Base-by-base conservation (phyloP, 345 rosid genomes). In the Raphanus raphanistrum region DNA sequence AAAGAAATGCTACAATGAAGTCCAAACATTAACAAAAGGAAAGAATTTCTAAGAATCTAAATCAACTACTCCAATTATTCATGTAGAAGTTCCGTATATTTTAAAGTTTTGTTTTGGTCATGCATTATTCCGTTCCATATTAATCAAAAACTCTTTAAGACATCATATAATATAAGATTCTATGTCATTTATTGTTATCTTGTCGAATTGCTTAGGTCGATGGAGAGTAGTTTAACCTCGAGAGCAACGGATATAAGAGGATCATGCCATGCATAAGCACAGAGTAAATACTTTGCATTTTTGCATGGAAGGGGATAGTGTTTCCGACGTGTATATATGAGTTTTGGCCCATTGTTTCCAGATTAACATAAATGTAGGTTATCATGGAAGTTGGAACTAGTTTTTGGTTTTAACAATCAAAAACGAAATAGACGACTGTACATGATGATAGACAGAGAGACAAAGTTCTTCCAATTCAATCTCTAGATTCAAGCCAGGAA, bases 31-130 rank as follows among this genome's bases (percentile, higher is more conserved):
- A 33, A 21, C 43, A 43, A 76, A 68, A 43, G 32, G 5, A 63
- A 69, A 69, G 7, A 62, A 62, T 26, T 50, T 32, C n/a, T 63
- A 26, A 45, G 36, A n/a, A 61, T 5, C 7, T 63, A 36, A 29
- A 55, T 36, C 27, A 54, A 64, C 58, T 36, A 78, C 26, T 59
- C 63, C 68, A 72, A 66, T 66, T 57, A 72, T 72, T 57, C 17
- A 57, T 65, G 72, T 77, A 73, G 17, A 67, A 50, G 28, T 33
- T 79, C 0, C 33, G 36, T 35, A 35, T 67, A 16, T 15, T 45
- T 71, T 77, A 27, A 63, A 62, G 4, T 3, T 27, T 62, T 16
- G 8, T 6, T 15, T 11, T 11, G 13, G 63, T 50, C 13, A 52
- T 15, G 28, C 21, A 60, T 75, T 50, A 38, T 75, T 41, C n/a